Base-by-base conservation (phyloP, 2,329 filamentous ascomycete species). In the Coniochaeta sp. region DNA sequence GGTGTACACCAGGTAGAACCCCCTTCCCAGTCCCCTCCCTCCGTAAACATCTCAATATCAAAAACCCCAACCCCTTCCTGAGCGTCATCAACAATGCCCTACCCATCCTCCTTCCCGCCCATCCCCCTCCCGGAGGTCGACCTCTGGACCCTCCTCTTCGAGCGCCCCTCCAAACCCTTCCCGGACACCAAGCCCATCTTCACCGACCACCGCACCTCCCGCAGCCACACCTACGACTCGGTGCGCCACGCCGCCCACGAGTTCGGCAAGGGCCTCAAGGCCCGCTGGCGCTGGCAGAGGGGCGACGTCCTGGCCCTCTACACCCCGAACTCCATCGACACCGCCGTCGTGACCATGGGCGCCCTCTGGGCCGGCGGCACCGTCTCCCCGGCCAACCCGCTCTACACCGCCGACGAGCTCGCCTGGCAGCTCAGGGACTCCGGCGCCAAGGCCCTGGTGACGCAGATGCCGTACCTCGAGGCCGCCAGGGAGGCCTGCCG, bases 281-380 rank as follows among this genome's bases (percentile, higher is more conserved):
- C 88, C 28, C 74, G 80, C 24, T 93, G 88, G 82, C 81, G 86
- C 57, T 96, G 92, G 89, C 81, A 86, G 66, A 92, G 89, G 70
- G 89, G 90, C 68, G 90, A 97, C 71, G 90, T 95, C 1, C 80
- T 97, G 24, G 89, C 83, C 12, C 79, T 96, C 59, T 96, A 89
- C 78, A 88, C 90, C 3, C 90, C 92, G 31, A 97, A 98, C 72
- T 87, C 82, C 72, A 89, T 97, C 70, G 93, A 97, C 72, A 91
- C 88, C 0, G 88, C 91, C 0, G 79, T 88, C 3, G 74, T 92
- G 55, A 90, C 85, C 72, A 91, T 90, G 79, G 93, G 92, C 31
- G 81, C 85, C 11, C 85, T 89, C 65, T 97, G 91, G 89, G 89
- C 91, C 0, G 93, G 92, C 54, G 92, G 90, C 33, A 78, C 91